Evolutionary conservation across 129 eudicot genomes (phyloP).

Genomic region (Helianthus tuberosus): DNA sequence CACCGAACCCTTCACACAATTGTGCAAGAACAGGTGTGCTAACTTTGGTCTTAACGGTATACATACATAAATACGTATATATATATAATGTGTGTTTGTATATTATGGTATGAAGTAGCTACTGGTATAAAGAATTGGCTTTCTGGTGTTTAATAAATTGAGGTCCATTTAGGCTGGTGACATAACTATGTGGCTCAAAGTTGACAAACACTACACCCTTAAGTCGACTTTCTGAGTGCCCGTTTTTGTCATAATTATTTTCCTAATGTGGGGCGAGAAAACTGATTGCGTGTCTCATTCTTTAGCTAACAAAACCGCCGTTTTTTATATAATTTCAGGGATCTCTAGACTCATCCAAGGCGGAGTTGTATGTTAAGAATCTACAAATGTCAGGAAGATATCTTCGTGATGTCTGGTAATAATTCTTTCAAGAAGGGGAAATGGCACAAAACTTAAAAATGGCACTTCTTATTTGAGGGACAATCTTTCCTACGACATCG

Average conservation of each 20-base stretch:
- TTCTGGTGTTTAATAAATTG: not conserved
- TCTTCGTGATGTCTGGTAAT: constrained; percentile 82
- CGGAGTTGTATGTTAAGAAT: constrained; percentile 75
- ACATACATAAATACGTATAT: no score
- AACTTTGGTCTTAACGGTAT: not conserved
- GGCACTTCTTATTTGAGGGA: not conserved
- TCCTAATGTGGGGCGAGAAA: not conserved
- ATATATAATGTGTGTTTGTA: no score
- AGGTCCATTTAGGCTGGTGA: constrained; percentile 21
- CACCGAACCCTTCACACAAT: constrained; percentile 89
- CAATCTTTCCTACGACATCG: not conserved
- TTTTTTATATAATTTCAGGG: constrained; percentile 29
- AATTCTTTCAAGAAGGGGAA: not conserved
- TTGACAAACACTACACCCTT: constrained; percentile 14
- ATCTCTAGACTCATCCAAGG: constrained; percentile 55
- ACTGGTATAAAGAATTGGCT: no score
- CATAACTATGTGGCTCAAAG: constrained; percentile 20
- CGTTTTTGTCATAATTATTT: not conserved
- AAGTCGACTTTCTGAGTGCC: constrained; percentile 10
- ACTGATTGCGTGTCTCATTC: constrained; percentile 6
- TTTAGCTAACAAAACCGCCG: not conserved
- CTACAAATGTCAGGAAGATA: constrained; percentile 83
- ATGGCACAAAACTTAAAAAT: not conserved
- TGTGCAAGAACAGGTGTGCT: constrained; percentile 72
- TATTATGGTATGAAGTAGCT: no score